A percentile compares a stretch with the other conserved stretches of the same genome.
These are phyloP conservation scores for Mycena alexandri DNA, from an alignment of 768 basidiomycete genomes.

Conservation along the genomic window DNA sequence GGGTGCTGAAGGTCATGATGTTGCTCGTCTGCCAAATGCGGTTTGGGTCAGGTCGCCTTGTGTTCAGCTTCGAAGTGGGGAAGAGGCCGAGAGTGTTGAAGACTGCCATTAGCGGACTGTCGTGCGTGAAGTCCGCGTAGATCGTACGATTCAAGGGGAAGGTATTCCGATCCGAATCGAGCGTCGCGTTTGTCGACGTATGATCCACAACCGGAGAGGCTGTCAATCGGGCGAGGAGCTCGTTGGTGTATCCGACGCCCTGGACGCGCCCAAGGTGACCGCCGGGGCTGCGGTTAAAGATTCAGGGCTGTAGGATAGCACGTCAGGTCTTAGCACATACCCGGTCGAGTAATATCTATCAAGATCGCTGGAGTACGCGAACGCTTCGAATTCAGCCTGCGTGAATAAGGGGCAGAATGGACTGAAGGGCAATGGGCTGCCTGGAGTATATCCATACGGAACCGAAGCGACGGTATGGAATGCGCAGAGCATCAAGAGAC, in stretches of 20 bases:
- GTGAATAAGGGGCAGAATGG: slow-evolving; percentile 82
- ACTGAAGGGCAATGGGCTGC: slow-evolving; percentile 53
- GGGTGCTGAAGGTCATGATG: slow-evolving; percentile 80
- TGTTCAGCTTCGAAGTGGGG: slow-evolving; percentile 51
- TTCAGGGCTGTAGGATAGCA: slow-evolving; percentile 12
- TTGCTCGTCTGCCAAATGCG: slow-evolving; percentile 67
- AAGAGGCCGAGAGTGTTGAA: slow-evolving; percentile 72
- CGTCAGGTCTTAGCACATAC: slow-evolving; percentile 58
- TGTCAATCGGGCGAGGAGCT: slow-evolving; percentile 85
- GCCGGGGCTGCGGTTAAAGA: slow-evolving; percentile 63
- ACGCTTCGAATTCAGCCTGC: slow-evolving; percentile 69
- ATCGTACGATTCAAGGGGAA: slow-evolving; percentile 78
- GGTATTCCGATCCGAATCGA: slow-evolving; percentile 70
- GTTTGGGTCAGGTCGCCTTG: slow-evolving; percentile 47
- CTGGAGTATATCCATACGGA: slow-evolving; percentile 34
- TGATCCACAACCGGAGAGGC: slow-evolving; percentile 71
- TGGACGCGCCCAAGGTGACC: slow-evolving; percentile 79
- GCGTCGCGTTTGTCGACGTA: slow-evolving; percentile 82
- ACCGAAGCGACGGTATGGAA: slow-evolving; percentile 72
- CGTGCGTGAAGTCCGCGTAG: slow-evolving; percentile 88
- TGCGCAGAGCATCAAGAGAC: slow-evolving; percentile 80
- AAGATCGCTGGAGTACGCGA: slow-evolving; percentile 80
- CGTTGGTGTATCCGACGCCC: slow-evolving; percentile 90
- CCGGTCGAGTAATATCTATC: slow-evolving; percentile 85
- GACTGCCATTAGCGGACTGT: slow-evolving; percentile 86